Conservation (phyloP, 1,139 yeast species). For the Taiozyma onychis region DNA sequence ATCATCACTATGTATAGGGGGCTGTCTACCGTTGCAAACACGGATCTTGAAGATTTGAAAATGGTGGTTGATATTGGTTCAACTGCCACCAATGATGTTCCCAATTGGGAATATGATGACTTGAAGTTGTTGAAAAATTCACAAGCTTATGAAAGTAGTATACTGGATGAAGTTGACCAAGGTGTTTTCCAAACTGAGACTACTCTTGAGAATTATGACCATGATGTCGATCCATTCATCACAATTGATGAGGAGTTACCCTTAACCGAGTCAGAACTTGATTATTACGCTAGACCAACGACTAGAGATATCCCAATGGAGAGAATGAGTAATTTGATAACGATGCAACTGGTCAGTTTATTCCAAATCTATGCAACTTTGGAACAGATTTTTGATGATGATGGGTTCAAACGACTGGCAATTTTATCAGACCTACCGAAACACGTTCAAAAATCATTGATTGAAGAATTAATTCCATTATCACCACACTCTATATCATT, state of each 20-base stretch:
- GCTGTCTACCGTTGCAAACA: slow-evolving; percentile 5
- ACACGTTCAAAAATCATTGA: not conserved
- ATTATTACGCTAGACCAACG: not conserved
- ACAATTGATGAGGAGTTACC: not conserved
- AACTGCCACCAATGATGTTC: too few relatives aligned
- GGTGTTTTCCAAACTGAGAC: not conserved
- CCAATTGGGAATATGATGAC: not conserved
- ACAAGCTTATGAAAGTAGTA: not conserved
- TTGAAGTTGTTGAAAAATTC: not conserved
- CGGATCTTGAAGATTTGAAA: not conserved
- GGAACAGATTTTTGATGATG: not conserved
- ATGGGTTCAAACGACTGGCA: too few relatives aligned
- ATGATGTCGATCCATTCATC: not conserved
- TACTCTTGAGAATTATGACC: too few relatives aligned
- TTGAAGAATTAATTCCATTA: too few relatives aligned
- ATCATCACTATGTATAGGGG: slow-evolving; percentile 16
- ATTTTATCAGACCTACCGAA: not conserved
- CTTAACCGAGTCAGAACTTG: not conserved
- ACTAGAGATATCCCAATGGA: not conserved
- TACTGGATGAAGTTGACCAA: not conserved
- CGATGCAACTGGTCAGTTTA: not conserved
- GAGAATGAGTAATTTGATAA: not conserved
- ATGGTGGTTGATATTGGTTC: not conserved
- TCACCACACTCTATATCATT: too few relatives aligned
- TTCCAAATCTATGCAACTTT: not conserved